Base-by-base conservation (phyloP, 1,284 basidiomycete species). In the Cutaneotrichosporon sp. region DNA sequence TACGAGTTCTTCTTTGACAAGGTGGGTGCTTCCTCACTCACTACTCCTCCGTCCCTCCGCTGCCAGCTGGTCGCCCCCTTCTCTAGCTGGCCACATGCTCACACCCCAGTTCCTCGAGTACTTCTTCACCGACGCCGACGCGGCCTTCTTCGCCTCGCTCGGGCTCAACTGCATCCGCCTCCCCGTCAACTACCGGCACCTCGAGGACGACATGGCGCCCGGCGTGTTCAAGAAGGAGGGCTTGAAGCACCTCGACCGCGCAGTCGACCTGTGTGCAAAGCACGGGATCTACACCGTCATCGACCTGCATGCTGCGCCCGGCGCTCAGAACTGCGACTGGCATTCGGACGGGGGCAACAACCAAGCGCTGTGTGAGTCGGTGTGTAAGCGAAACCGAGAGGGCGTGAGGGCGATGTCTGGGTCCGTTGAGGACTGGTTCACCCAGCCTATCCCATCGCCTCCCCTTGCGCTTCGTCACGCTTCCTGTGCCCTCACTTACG, bases 1-100 rank as follows among this genome's bases (percentile, higher is more conserved):
- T 84, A 88, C 14, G 85, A 85, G 29, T 88, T 86, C 79, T 91
- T 90, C 81, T 91, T 90, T 67, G 87, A 89, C 78, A 87, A 86
- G 80, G 87, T 86, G 67, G 4, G 57, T 57, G 18, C 20, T 27
- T 49, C 14, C 18, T 24, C 14, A 7, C 38, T 7, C 38, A 14
- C 7, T 38, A 18, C 31, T 11, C 31, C 11, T 33, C 31, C 6
- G 31, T 33, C 34, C 34, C 34, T 16, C 16, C 34, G 20, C 20
- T n/a, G n/a, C n/a, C n/a, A n/a, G n/a, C n/a, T n/a, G n/a, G n/a
- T n/a, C n/a, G n/a, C n/a, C n/a, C n/a, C n/a, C n/a, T n/a, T n/a
- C n/a, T n/a, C n/a, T n/a, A n/a, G n/a, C n/a, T n/a, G n/a, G n/a
- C n/a, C n/a, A n/a, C n/a, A 25, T 4, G 27, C 53, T 58, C 22